Evolutionary conservation across 2,329 filamentous ascomycete species (phyloP).

Genomic region (Aureobasidium lini): DNA sequence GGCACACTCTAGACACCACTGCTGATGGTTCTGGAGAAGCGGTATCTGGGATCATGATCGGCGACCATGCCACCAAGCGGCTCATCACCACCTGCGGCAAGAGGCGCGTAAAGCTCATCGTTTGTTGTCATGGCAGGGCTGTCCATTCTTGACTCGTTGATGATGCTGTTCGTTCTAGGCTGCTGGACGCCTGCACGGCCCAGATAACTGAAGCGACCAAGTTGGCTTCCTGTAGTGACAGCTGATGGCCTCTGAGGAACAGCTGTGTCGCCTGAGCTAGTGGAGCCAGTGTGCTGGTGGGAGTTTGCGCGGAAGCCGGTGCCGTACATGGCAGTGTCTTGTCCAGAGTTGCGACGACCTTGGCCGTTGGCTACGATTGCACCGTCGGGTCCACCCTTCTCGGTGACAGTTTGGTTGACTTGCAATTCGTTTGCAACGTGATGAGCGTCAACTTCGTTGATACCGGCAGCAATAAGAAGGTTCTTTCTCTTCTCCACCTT

Average conservation of each 20-base stretch:
- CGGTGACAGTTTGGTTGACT: neutral
- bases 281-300: conserved; percentile 10
- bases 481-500: conserved; percentile 17
- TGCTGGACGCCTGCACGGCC: neutral
- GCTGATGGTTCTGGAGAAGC: conserved; percentile 17
- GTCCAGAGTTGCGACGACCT: conserved; percentile 5
- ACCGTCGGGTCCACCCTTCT: conserved; percentile 11
- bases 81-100: conserved; percentile 9
- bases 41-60: conserved; percentile 12
- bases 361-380: conserved; percentile 16
- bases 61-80: conserved; percentile 15
- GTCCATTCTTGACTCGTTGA: conserved; percentile 10
- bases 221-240: conserved; percentile 15
- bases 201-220: conserved; percentile 16
- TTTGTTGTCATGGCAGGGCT: conserved; percentile 15
- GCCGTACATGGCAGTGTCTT: conserved; percentile 17
- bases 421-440: conserved; percentile 18
- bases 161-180: neutral
- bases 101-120: conserved; percentile 16
- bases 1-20: conserved; percentile 15
- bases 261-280: conserved; percentile 14
- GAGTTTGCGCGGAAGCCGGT: conserved; percentile 15
- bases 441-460: conserved; percentile 18
- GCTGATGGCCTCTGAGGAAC: conserved; percentile 13
- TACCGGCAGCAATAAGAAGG: conserved; percentile 19